Conservation (phyloP, 2,329 filamentous ascomycete species). For the Diplodia intermedia region DNA sequence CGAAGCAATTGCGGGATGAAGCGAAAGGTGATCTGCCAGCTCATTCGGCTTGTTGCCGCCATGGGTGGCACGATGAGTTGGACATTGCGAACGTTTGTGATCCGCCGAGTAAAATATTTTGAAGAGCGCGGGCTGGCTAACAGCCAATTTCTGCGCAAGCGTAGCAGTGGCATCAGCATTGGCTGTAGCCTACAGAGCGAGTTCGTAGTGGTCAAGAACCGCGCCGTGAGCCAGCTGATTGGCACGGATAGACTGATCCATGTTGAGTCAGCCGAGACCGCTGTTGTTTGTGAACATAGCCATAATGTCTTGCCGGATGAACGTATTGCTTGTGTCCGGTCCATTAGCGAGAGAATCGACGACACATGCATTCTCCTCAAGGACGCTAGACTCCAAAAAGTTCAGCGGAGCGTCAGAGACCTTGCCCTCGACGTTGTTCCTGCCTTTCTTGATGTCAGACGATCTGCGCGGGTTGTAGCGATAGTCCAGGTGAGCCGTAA, state of each 20-base stretch:
- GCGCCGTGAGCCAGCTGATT: conserved; percentile 1
- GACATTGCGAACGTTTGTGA: too few relatives aligned
- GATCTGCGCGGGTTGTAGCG: conserved; percentile 6
- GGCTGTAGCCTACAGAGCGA: not conserved
- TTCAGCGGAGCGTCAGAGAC: not conserved
- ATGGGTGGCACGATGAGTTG: too few relatives aligned
- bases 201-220: not conserved
- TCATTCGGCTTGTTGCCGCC: too few relatives aligned
- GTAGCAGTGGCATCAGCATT: not conserved
- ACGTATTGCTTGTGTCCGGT: not conserved
- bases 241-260: not conserved
- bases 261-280: not conserved
- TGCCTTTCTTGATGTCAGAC: conserved; percentile 1
- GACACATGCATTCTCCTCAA: not conserved
- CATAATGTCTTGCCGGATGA: not conserved
- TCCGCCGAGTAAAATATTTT: too few relatives aligned
- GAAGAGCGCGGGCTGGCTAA: not conserved
- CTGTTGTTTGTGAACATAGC: not conserved
- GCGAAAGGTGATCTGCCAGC: too few relatives aligned
- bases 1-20: conserved; percentile 45
- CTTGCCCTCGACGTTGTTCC: not conserved
- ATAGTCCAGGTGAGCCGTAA: not conserved
- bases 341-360: not conserved
- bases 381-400: not conserved
- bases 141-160: not conserved